Evolutionary conservation across 108 stramenopile genomes (phyloP).

Genomic region (Pseudonitzschia delicatissima): DNA sequence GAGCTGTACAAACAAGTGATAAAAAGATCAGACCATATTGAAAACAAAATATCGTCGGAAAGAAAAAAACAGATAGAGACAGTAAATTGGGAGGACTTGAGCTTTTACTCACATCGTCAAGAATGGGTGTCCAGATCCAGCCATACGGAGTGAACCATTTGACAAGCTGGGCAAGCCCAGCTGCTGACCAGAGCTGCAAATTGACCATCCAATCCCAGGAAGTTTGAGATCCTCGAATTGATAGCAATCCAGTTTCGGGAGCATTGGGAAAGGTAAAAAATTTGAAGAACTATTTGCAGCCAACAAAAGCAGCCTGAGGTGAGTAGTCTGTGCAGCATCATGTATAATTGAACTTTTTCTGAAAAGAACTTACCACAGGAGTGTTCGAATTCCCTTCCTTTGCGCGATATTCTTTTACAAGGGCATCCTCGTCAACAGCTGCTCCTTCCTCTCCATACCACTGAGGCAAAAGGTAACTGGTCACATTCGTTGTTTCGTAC

Average conservation of each 20-base stretch:
- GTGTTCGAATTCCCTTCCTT: neutral
- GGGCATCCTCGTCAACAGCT: conserved; percentile 43
- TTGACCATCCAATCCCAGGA: conserved; percentile 70
- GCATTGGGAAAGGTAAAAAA: conserved; percentile 1
- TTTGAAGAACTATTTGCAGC: conserved; percentile 5
- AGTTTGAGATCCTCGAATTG: conserved; percentile 75
- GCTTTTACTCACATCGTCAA: conserved; percentile 28
- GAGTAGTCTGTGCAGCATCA: no score
- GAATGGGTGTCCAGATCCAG: conserved; percentile 57
- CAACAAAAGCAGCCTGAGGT: neutral
- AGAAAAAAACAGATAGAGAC: neutral
- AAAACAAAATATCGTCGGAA: neutral
- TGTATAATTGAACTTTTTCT: neutral
- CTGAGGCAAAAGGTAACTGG: conserved; percentile 21
- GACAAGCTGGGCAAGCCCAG: conserved; percentile 58
- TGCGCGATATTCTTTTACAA: conserved; percentile 36
- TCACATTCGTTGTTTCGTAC: conserved; percentile 33
- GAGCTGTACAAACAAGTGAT: neutral
- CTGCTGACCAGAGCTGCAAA: conserved; percentile 69
- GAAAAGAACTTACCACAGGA: neutral
- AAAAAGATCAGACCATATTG: neutral
- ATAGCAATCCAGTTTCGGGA: conserved; percentile 40
- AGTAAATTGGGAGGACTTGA: neutral
- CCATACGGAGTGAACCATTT: conserved; percentile 63
- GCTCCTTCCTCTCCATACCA: conserved; percentile 46